These are phyloP conservation scores for Naematelia encephala DNA, from an alignment of 768 basidiomycete species.

Conservation along the genomic window DNA sequence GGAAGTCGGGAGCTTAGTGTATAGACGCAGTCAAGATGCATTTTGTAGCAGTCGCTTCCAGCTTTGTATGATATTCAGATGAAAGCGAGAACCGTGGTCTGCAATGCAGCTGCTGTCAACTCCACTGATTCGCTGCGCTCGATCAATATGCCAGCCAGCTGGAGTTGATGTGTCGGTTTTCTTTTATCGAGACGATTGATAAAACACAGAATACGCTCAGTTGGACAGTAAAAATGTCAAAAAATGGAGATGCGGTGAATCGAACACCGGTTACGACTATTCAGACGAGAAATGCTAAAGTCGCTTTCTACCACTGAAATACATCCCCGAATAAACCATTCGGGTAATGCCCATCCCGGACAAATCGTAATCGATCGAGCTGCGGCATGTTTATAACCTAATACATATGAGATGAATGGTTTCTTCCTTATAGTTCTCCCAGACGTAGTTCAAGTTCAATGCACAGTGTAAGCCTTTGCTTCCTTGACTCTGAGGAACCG, in stretches of 20 bases:
- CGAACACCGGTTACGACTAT: not conserved
- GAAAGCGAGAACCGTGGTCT: too few species aligned
- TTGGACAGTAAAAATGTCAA: not conserved
- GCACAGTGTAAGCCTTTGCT: too few species aligned
- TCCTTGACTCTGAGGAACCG: too few species aligned
- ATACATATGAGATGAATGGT: not conserved
- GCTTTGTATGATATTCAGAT: too few species aligned
- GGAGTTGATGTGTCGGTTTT: too few species aligned
- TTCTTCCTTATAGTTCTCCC: too few species aligned
- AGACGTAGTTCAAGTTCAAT: too few species aligned
- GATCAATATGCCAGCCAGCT: too few species aligned
- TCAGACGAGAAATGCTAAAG: not conserved
- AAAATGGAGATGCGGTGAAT: not conserved
- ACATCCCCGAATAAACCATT: not conserved
- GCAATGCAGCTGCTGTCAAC: too few species aligned
- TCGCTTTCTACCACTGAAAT: not conserved
- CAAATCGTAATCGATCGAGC: not conserved
- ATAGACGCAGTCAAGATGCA: not conserved
- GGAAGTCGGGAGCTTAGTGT: conserved; percentile 39
- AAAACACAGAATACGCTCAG: too few species aligned
- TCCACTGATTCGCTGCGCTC: too few species aligned
- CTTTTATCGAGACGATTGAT: too few species aligned
- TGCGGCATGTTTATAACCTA: not conserved
- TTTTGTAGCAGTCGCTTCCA: not conserved
- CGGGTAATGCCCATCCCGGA: not conserved